phyloP scores from a whole-genome alignment of 352 stramenopile genomes.

The Phytophthora brassicae region DNA sequence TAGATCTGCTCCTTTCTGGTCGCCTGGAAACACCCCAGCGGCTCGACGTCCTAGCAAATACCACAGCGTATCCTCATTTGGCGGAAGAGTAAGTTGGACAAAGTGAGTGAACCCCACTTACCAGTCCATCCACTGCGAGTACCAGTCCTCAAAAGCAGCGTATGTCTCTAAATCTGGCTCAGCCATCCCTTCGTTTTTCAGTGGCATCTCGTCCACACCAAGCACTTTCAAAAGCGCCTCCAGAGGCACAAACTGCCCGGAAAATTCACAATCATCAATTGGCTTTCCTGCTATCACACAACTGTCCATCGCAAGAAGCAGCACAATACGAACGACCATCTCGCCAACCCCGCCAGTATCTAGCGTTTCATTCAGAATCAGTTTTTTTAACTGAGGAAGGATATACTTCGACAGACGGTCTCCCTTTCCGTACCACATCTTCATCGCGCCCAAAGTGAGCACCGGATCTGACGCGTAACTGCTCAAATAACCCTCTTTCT shows the following conservation, averaged over 20 bases:
- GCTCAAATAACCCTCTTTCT: background rate
- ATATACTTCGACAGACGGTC: background rate
- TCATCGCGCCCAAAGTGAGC: background rate
- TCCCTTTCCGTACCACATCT: background rate
- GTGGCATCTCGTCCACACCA: background rate
- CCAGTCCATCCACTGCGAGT: background rate
- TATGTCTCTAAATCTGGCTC: background rate
- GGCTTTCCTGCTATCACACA: background rate
- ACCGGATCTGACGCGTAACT: background rate
- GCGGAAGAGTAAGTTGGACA: background rate
- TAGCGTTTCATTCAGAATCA: background rate
- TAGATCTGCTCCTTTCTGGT: no score
- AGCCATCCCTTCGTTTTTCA: background rate
- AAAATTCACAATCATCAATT: background rate
- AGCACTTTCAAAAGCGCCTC: background rate
- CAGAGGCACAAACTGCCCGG: background rate
- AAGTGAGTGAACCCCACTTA: slow-evolving; percentile 1
- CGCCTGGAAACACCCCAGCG: background rate
- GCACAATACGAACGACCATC: background rate
- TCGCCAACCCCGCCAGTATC: background rate
- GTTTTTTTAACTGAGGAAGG: slow-evolving; percentile 1
- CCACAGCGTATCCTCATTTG: background rate
- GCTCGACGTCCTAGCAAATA: slow-evolving; percentile 1
- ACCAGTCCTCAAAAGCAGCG: background rate
- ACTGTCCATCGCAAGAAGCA: slow-evolving; percentile 5